Evolutionary conservation across 305 asterid species (phyloP).

Genomic region (Salvia sclarea): DNA sequence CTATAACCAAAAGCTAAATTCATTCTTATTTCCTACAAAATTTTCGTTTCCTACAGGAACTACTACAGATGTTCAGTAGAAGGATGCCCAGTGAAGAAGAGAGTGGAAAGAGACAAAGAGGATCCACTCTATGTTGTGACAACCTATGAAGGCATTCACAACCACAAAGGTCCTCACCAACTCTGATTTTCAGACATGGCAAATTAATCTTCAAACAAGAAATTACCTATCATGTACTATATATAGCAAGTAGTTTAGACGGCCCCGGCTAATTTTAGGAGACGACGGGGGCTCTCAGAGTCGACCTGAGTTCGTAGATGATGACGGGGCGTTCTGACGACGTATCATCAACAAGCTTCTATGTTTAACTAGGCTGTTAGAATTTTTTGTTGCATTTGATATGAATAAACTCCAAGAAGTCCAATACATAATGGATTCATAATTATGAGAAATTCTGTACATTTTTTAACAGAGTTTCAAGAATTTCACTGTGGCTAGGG

Average conservation of each 20-base stretch:
- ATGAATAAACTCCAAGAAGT: not conserved
- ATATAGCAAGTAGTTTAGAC: conserved; percentile 5
- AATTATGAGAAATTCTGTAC: conserved; percentile 24
- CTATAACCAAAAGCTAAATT: too few relatives aligned
- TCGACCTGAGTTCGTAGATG: not conserved
- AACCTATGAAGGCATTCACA: conserved; percentile 87
- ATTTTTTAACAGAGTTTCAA: conserved; percentile 6
- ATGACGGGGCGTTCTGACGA: conserved; percentile 5
- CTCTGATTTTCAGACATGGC: conserved; percentile 36
- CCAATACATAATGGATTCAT: conserved; percentile 4
- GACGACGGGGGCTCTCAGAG: not conserved
- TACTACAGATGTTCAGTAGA: conserved; percentile 77
- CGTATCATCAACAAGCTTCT: conserved; percentile 29
- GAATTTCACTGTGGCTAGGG: too few relatives aligned
- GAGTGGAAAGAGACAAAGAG: conserved; percentile 84
- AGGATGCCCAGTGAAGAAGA: conserved; percentile 89
- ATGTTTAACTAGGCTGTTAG: conserved; percentile 12
- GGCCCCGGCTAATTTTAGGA: conserved; percentile 5
- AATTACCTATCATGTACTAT: not conserved
- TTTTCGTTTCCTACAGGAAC: too few relatives aligned
- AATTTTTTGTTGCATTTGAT: conserved; percentile 2
- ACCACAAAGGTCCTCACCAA: conserved; percentile 60
- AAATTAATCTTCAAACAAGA: conserved; percentile 16
- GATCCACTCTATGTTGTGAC: conserved; percentile 76
- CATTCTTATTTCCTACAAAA: too few relatives aligned